Evolutionary conservation across 2,329 filamentous ascomycete genomes (phyloP), one percentile per base, ranked within the genome.

Genomic region (Atkinsonella texensis): DNA sequence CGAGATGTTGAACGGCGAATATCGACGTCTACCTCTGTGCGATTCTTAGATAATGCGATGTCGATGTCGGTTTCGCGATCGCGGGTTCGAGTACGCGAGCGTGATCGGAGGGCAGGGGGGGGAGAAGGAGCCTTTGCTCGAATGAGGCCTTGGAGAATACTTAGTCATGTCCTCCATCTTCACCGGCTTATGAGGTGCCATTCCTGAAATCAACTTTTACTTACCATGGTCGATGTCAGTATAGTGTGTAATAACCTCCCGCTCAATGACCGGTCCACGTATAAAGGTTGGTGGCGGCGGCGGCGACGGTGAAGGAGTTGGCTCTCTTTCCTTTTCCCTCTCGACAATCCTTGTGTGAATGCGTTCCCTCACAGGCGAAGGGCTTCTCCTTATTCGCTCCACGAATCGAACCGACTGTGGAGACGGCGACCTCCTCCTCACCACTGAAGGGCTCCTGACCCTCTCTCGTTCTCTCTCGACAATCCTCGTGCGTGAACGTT

Each of bases 241-340:
- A 64, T 93, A 91, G 68, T 93, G 87, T 0, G 88, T 94, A 57
- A 94, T 90, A 53, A 95, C 83, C 63, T 95, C 87, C 62, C 91
- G 82, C 67, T 91, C 87, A 59, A 95, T 88, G 1, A 84, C 85
- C 35, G 89, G 89, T 18, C 84, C 83, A 42, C 81, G 78, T 60
- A 93, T 83, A 44, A 85, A 75, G 32, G 80, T 81, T 44, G 78
- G 79, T n/a, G 77, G 74, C 9, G 77, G 75, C 12, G 76, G 74
- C 4, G 78, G 76, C 11, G 75, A 75, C 18, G 76, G 71, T 9
- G 71, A 33, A 70, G 71, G 70, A 20, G 53, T 55, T 49, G 56
- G 68, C 57, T 74, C 69, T 42, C 65, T 66, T 54, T 65, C 63
- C 48, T 64, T 64, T 56, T 75, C 70, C 49, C 68, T 68, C 58